Evolutionary conservation across 164 flowering plant genomes (phyloP), one percentile per base, ranked within the genome.

Genomic region (Sextonia rubra): DNA sequence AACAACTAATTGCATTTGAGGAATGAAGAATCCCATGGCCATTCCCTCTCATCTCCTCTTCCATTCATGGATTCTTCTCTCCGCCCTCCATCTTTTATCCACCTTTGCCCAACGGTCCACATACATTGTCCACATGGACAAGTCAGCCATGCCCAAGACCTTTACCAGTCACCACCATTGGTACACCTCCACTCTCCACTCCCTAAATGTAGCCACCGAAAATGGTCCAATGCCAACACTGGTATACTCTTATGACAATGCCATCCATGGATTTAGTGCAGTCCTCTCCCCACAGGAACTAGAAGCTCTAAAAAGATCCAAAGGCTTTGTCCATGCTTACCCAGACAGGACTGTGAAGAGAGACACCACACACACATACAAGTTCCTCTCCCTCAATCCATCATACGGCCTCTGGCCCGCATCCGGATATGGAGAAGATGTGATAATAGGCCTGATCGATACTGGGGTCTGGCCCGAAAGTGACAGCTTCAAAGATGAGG

Each of bases 71-170:
- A 70, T 78, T 61, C 67, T 65, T 9, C 69, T 66, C 64, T 58
- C 52, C 18, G 9, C 47, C 47, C 18, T 79, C 23, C 8, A 44
- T 22, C 3, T 74, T 1, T 12, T 22, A 7, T 69, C 74, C 14
- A 23, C 65, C 1, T 17, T 27, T 3, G 82, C 70, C 5, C 60
- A 69, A 1, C 74, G 79, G 49, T 71, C 77, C 11, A 77, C 82
- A 1, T 87, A 87, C 56, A 80, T 88, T 14, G 79, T 90, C 64
- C 89, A 86, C 74, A 86, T 90, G 88, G 91, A 86, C 82, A 81
- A 84, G 66, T 81, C 86, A 6, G 69, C 62, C 64, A 86, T 83
- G 88, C 92, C 89, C 6, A 76, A 73, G 25, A 74, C 77, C 55
- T 86, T 84, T 66, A 2, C 84, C 17, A 76, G 30, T 68, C 87